Conservation (phyloP, 768 basidiomycete genomes). For the Lentinula aciculospora region DNA sequence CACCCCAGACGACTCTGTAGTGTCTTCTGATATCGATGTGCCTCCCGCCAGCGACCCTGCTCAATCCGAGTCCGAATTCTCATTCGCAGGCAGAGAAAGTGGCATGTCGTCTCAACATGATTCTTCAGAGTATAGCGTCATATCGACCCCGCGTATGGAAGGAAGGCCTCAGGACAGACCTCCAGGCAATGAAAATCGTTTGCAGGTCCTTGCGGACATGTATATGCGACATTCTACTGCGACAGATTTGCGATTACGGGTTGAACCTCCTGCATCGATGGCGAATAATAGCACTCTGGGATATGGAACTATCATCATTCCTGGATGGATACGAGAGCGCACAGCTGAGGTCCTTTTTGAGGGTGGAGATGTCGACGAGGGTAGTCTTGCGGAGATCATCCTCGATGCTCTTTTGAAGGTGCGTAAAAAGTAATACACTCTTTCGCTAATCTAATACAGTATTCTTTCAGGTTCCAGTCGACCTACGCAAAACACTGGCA, state of each 20-base stretch:
- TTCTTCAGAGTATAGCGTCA: constrained; percentile 56
- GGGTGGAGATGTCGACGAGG: constrained; percentile 84
- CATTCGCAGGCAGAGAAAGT: constrained; percentile 46
- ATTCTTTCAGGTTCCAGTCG: constrained; percentile 68
- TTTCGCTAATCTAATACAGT: not conserved
- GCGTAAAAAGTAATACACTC: constrained; percentile 12
- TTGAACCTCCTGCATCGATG: constrained; percentile 51
- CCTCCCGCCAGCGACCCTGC: constrained; percentile 46
- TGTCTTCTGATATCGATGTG: constrained; percentile 33
- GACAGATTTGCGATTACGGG: constrained; percentile 64
- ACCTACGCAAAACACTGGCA: constrained; percentile 79
- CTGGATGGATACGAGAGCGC: constrained; percentile 93
- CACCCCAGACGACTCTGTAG: constrained; percentile 18
- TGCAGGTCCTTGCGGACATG: constrained; percentile 64
- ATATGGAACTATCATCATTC: constrained; percentile 73
- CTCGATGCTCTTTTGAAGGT: constrained; percentile 80
- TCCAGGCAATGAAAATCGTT: constrained; percentile 38
- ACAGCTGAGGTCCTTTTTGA: constrained; percentile 90
- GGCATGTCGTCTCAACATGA: constrained; percentile 41
- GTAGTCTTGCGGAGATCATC: constrained; percentile 76
- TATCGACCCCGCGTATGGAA: constrained; percentile 35
- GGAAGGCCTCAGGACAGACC: constrained; percentile 16
- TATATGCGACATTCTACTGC: constrained; percentile 77
- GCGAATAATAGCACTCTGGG: constrained; percentile 55
- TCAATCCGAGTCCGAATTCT: constrained; percentile 66